Evolutionary conservation across 2,329 filamentous ascomycete species (phyloP).

Genomic region (Scorias spongiosa): DNA sequence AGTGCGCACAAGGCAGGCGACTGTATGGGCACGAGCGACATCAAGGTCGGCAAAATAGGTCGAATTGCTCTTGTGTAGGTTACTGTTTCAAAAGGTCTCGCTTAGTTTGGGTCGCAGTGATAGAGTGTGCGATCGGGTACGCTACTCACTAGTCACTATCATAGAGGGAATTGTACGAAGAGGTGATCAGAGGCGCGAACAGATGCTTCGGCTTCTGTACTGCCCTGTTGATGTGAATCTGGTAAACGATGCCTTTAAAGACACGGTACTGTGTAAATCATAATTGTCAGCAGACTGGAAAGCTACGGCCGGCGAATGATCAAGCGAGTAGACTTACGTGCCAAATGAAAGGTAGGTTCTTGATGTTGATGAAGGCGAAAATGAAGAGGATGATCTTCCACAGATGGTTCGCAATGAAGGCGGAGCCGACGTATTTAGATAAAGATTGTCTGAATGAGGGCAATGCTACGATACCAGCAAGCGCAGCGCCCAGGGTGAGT

Average conservation of each 20-base stretch:
- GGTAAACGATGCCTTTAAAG: conserved; percentile 30
- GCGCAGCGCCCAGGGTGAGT: conserved; percentile 10
- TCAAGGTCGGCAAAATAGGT: conserved; percentile 73
- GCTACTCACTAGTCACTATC: conserved; percentile 67
- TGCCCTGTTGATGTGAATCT: conserved; percentile 30
- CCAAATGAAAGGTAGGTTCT: conserved; percentile 62
- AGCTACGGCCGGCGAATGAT: background rate
- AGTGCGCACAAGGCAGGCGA: conserved; percentile 39
- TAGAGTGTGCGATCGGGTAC: conserved; percentile 48
- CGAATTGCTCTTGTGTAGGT: conserved; percentile 1
- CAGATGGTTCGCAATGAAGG: conserved; percentile 7
- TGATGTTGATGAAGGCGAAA: conserved; percentile 51
- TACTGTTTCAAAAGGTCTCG: background rate
- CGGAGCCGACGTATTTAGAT: conserved; percentile 8
- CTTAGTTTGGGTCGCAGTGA: background rate
- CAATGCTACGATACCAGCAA: conserved; percentile 10
- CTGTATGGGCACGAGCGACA: conserved; percentile 64
- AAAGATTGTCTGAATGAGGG: conserved; percentile 15
- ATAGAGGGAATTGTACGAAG: conserved; percentile 50
- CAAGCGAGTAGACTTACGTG: conserved; percentile 39
- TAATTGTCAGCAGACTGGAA: background rate
- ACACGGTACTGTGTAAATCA: conserved; percentile 25
- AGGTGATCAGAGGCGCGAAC: conserved; percentile 56
- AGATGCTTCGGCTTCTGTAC: conserved; percentile 43
- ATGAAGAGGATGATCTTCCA: conserved; percentile 28